A percentile compares a stretch with the other conserved stretches of the same genome.
Conservation (phyloP, 1,139 yeast genomes). For the Wickerhamiella infanticola region DNA sequence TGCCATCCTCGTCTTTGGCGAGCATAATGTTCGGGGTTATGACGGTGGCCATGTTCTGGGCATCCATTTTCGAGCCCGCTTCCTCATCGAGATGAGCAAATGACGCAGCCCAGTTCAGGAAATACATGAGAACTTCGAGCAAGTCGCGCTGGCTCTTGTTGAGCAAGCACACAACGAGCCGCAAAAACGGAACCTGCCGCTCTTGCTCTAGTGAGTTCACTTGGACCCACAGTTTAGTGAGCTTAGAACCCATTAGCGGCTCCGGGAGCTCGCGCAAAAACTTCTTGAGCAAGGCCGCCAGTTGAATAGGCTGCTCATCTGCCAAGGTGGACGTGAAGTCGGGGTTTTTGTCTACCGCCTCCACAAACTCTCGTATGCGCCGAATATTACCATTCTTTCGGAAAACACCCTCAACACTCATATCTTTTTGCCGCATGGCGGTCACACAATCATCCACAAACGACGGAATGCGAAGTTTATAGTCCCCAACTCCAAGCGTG, state of each 20-base stretch:
- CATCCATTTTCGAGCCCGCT: conserved; percentile 87
- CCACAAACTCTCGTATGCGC: conserved; percentile 58
- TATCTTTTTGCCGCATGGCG: conserved; percentile 78
- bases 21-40: conserved; percentile 83
- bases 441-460: conserved; percentile 73
- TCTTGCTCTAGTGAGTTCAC: conserved; percentile 35
- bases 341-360: conserved; percentile 61
- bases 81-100: conserved; percentile 53
- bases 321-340: conserved; percentile 56
- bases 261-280: conserved; percentile 86
- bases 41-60: conserved; percentile 89
- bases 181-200: conserved; percentile 42
- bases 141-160: conserved; percentile 76
- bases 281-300: conserved; percentile 86
- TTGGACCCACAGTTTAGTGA: conserved; percentile 69
- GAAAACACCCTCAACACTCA: conserved; percentile 94
- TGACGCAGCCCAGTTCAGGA: conserved; percentile 91
- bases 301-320: conserved; percentile 74
- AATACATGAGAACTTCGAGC: conserved; percentile 71
- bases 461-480: conserved; percentile 56
- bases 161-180: conserved; percentile 60
- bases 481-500: conserved; percentile 68
- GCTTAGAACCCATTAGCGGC: conserved; percentile 64
- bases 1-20: conserved; percentile 21
- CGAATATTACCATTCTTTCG: conserved; percentile 93